A percentile compares a stretch with the other conserved stretches of the same genome.
Conservation (phyloP, 2,329 filamentous ascomycete species). For the Nemania sp. region DNA sequence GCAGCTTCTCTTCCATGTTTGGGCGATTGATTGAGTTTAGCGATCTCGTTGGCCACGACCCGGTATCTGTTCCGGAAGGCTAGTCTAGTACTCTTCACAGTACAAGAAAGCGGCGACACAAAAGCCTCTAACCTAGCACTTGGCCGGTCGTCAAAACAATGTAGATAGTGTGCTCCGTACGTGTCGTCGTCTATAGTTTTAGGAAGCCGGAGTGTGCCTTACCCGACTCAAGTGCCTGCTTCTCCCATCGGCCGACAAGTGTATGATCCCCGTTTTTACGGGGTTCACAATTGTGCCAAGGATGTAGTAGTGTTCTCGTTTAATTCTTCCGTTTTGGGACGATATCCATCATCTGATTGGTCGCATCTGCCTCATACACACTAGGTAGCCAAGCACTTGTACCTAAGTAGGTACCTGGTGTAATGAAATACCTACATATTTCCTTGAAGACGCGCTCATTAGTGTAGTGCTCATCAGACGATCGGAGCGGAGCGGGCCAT, state of each 20-base stretch:
- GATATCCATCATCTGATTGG: slow-evolving; percentile 12
- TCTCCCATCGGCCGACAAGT: slow-evolving; percentile 7
- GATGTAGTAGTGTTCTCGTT: slow-evolving; percentile 16
- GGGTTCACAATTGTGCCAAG: slow-evolving; percentile 1
- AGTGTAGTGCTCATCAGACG: neutral
- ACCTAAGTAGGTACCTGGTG: slow-evolving; percentile 1
- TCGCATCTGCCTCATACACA: neutral
- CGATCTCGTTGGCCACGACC: slow-evolving; percentile 14
- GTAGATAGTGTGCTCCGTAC: neutral
- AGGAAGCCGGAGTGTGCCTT: slow-evolving; percentile 17
- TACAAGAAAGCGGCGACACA: no score
- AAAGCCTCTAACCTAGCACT: no score
- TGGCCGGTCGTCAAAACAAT: no score
- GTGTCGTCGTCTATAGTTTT: neutral
- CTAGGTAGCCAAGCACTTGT: neutral
- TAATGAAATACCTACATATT: no score
- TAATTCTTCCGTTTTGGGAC: slow-evolving; percentile 24
- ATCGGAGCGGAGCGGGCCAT: slow-evolving; percentile 19
- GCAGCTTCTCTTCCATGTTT: no score
- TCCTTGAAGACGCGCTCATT: neutral
- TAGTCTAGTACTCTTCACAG: neutral
- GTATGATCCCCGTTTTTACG: slow-evolving; percentile 13
- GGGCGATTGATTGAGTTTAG: neutral
- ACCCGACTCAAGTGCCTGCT: neutral
- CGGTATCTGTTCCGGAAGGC: slow-evolving; percentile 19